A percentile compares a stretch with the other conserved stretches of the same genome.
These are phyloP conservation scores for Globisporangium rhizosaccharum DNA, from an alignment of 352 stramenopile species.

Conservation along the genomic window DNA sequence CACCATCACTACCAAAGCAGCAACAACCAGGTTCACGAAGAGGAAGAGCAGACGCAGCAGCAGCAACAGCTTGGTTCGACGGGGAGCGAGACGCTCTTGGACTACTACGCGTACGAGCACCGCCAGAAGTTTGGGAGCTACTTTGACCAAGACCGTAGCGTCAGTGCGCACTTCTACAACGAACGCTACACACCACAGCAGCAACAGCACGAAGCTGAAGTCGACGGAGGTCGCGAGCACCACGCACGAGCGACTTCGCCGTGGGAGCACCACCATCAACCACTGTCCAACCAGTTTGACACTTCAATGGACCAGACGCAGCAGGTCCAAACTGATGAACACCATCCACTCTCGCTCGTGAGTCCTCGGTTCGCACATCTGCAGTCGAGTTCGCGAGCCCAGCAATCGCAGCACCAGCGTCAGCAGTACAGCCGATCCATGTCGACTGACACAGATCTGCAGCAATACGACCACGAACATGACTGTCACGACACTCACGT, in stretches of 20 bases:
- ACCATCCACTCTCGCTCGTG: background rate
- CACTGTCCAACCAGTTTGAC: no score
- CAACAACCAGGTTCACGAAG: constrained; percentile 18
- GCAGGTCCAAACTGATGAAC: background rate
- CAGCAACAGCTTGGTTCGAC: background rate
- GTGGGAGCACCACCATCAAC: background rate
- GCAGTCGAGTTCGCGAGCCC: background rate
- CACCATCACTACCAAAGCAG: constrained; percentile 9
- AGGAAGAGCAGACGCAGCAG: background rate
- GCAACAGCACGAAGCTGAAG: background rate
- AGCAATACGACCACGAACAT: background rate
- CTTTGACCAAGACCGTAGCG: constrained; percentile 1
- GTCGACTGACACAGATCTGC: background rate
- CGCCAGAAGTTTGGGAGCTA: constrained; percentile 3
- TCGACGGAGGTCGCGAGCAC: background rate
- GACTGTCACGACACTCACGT: background rate
- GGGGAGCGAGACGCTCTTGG: background rate
- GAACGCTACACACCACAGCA: constrained; percentile 1
- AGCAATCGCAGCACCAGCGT: background rate
- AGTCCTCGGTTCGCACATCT: background rate
- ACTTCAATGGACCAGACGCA: background rate
- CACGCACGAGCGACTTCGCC: background rate
- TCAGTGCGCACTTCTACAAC: background rate
- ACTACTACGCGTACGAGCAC: constrained; percentile 10
- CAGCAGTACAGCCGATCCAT: background rate